Percentiles rank a stretch among this genome's conserved stretches.
Conservation (phyloP, 148 eudicot species). For the Dianthus caryophyllus region DNA sequence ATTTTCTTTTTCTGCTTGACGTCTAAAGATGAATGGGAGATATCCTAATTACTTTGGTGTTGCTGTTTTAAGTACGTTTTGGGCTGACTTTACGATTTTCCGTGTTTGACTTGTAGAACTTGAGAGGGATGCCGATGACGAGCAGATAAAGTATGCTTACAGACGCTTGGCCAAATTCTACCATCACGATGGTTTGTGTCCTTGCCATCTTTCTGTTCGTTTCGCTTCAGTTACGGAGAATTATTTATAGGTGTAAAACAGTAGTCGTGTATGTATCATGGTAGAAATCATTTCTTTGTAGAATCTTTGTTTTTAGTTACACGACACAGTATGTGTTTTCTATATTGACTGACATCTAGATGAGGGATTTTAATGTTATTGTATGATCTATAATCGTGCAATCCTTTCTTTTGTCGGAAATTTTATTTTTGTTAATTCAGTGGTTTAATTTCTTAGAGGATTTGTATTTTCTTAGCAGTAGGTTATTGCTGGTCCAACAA, state of each 20-base stretch:
- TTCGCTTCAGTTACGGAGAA: neutral
- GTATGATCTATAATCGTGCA: neutral
- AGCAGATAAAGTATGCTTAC: constrained; percentile 65
- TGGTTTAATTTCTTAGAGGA: neutral
- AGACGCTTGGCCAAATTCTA: constrained; percentile 91
- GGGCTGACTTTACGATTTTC: constrained; percentile 5
- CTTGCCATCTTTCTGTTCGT: constrained; percentile 17
- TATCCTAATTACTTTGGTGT: neutral
- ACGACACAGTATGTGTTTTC: neutral
- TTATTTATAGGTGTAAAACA: neutral
- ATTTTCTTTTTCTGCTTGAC: neutral
- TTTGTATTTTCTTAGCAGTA: neutral
- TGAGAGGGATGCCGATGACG: constrained; percentile 83
- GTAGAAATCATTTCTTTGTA: neutral
- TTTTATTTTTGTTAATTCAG: neutral
- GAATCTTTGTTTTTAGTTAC: neutral
- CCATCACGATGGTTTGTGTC: constrained; percentile 89
- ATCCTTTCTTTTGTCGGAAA: neutral
- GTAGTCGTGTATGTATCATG: neutral
- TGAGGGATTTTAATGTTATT: neutral
- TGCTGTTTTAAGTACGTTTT: neutral
- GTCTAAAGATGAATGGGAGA: neutral
- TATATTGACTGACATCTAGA: too few relatives aligned
- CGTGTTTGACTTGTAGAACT: constrained; percentile 45
- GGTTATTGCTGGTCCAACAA: neutral